Percentiles rank a stretch among this genome's conserved stretches.
These are phyloP conservation scores for Sporothrix sp. DNA, from an alignment of 2,329 filamentous ascomycete species.

Conservation along the genomic window DNA sequence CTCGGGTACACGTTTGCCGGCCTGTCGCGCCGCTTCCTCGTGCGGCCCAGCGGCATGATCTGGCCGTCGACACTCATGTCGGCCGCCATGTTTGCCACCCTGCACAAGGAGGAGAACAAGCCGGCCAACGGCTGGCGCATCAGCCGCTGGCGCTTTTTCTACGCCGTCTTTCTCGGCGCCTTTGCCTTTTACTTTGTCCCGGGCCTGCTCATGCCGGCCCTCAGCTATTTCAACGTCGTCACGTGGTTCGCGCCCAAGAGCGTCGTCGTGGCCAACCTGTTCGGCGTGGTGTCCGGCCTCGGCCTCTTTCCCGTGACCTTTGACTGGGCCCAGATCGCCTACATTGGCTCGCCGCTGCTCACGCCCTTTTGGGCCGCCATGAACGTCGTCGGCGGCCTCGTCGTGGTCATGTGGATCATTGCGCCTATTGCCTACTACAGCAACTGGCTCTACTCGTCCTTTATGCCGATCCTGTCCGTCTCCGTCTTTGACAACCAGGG, in stretches of 20 bases:
- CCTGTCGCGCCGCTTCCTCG: constrained; percentile 68
- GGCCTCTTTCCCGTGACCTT: constrained; percentile 80
- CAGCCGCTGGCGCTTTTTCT: constrained; percentile 76
- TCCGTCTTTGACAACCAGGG: constrained; percentile 81
- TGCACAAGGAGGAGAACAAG: constrained; percentile 78
- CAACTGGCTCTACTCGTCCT: constrained; percentile 71
- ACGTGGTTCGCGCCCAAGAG: constrained; percentile 84
- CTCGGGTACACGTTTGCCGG: constrained; percentile 81
- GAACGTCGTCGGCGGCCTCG: constrained; percentile 71
- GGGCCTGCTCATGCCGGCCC: constrained; percentile 68
- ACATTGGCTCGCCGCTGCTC: constrained; percentile 75
- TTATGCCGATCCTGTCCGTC: constrained; percentile 77
- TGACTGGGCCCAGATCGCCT: constrained; percentile 84
- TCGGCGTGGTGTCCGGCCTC: constrained; percentile 75
- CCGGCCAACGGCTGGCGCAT: constrained; percentile 74
- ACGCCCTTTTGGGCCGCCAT: constrained; percentile 81
- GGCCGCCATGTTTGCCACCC: constrained; percentile 77
- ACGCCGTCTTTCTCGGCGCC: constrained; percentile 57
- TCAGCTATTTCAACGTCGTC: constrained; percentile 82
- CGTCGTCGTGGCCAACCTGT: constrained; percentile 77
- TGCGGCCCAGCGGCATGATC: constrained; percentile 80
- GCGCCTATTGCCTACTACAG: constrained; percentile 73
- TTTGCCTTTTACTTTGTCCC: constrained; percentile 81
- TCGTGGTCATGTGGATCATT: constrained; percentile 76
- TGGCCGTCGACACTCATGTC: constrained; percentile 86